A percentile compares a stretch with the other conserved stretches of the same genome.
Evolutionary conservation across 73 alveolate genomes (phyloP).

Genomic region (Paramecium pentaurelia): DNA sequence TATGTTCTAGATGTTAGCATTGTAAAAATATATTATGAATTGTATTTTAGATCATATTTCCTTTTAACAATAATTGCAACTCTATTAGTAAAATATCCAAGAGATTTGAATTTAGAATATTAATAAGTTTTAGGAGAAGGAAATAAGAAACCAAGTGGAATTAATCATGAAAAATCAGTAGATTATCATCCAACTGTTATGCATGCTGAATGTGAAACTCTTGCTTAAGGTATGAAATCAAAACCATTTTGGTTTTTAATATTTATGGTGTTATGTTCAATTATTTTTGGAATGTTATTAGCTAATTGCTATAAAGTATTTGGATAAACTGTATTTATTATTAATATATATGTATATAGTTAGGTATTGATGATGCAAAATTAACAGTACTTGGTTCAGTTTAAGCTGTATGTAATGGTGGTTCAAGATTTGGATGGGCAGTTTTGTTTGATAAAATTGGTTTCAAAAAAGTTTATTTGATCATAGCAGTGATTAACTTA

Average conservation of each 20-base stretch:
- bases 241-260: not conserved
- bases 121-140: constrained; percentile 23
- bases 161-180: constrained; percentile 2
- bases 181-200: constrained; percentile 38
- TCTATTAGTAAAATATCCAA: constrained; percentile 7
- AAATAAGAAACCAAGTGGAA: not conserved
- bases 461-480: not conserved
- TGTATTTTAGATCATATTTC: not conserved
- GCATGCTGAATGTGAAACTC: constrained; percentile 31
- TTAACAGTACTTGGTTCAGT: constrained; percentile 14
- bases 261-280: not conserved
- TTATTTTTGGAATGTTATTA: not conserved
- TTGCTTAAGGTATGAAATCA: not conserved
- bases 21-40: not conserved
- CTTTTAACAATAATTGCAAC: not conserved
- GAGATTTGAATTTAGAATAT: constrained; percentile 7
- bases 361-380: not conserved
- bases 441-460: constrained; percentile 27
- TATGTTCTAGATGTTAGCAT: constrained; percentile 3
- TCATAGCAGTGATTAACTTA: not conserved
- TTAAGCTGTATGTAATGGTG: not conserved
- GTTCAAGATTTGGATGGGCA: constrained; percentile 21
- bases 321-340: not conserved
- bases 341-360: not conserved
- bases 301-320: constrained; percentile 37